Evolutionary conservation across 2,329 filamentous ascomycete genomes (phyloP), one percentile per base, ranked within the genome.

Genomic region (Aspergillus udagawae): DNA sequence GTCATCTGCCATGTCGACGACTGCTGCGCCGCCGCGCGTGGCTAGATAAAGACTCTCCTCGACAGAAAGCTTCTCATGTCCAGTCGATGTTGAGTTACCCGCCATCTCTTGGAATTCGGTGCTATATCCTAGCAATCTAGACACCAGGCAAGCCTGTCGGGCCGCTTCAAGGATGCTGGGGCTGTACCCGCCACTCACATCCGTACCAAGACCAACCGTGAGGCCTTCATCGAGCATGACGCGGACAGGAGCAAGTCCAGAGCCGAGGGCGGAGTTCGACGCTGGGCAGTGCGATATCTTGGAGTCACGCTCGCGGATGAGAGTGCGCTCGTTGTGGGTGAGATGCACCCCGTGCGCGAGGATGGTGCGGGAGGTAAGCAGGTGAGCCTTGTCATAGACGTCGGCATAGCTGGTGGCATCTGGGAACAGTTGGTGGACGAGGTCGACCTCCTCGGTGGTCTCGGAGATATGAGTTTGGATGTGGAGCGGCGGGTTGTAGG

Each of bases 391-490:
- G 63, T 96, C 91, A 75, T 97, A 97, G 23, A 96, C 89, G 47
- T 82, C 81, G 0, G 91, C 81, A 72, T 97, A 97, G n/a, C 79
- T 82, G 3, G 71, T 69, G 45, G 77, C 74, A 0, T 81, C 74
- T 0, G 90, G 88, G 74, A 95, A 96, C 54, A 92, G 69, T 14
- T 83, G 63, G 9, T 77, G 72, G 1, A 97, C 92, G 0, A 95
- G 82, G 4, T 76, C 77, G 42, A 92, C 78, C 75, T 97, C 93
- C 64, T 78, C 76, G 17, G 75, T 77, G 74, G 96, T 97, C 73
- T 97, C 93, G 0, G 88, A 89, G 56, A 97, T 85, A 76, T 97
- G 93, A 14, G 93, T 97, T 77, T 97, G 93, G 44, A 92, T 81
- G 49, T 70, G 65, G 3, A 74, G 61, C 0, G 88, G 87, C 2